Evolutionary conservation across 1,139 yeast genomes (phyloP).

Genomic region (Torulaspora pretoriensis): DNA sequence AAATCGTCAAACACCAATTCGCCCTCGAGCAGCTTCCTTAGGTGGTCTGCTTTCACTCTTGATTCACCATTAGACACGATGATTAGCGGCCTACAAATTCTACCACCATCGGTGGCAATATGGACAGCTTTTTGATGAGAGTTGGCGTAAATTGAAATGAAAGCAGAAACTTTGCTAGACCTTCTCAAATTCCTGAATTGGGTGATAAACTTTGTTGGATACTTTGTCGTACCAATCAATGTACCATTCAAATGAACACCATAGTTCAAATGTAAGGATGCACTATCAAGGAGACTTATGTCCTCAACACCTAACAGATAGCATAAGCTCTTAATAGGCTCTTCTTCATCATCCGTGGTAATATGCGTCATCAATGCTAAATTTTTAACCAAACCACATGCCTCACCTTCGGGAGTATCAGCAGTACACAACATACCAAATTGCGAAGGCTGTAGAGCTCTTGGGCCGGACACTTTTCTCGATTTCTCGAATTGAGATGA

Average conservation of each 20-base stretch:
- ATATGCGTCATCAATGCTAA: constrained; percentile 97
- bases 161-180: constrained; percentile 80
- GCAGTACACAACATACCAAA: constrained; percentile 99
- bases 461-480: constrained; percentile 96
- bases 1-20: constrained; percentile 86
- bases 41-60: constrained; percentile 67
- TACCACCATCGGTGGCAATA: constrained; percentile 98
- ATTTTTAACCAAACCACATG: constrained; percentile 97
- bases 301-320: constrained; percentile 86
- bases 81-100: constrained; percentile 94
- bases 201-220: constrained; percentile 73
- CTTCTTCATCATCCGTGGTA: constrained; percentile 96
- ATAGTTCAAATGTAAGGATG: constrained; percentile 74
- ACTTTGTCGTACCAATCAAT: constrained; percentile 80
- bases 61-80: constrained; percentile 73
- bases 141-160: constrained; percentile 85
- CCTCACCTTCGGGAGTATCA: constrained; percentile 99
- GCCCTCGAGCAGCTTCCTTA: constrained; percentile 58
- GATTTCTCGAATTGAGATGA: constrained; percentile 97
- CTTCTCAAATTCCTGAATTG: constrained; percentile 80
- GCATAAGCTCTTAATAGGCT: constrained; percentile 74
- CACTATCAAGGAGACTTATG: constrained; percentile 74
- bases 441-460: constrained; percentile 98
- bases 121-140: constrained; percentile 89
- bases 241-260: constrained; percentile 94